phyloP scores from a whole-genome alignment of 1,284 basidiomycete species.

The Irpex lacteus region DNA sequence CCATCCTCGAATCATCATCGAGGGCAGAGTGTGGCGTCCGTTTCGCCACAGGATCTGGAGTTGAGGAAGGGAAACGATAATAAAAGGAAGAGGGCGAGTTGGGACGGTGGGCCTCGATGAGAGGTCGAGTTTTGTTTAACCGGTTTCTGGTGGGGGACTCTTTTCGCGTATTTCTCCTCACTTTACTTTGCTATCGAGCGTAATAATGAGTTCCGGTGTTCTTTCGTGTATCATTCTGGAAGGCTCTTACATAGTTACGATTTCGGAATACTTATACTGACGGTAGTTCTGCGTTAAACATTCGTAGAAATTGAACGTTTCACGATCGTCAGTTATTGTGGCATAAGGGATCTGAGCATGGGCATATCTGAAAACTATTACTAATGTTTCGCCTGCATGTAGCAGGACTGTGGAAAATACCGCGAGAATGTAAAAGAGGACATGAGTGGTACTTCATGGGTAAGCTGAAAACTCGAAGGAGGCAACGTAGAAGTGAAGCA shows the following conservation, averaged over 20 bases:
- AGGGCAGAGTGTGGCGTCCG: slow-evolving; percentile 40
- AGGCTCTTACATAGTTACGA: slow-evolving; percentile 1
- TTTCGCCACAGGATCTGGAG: slow-evolving; percentile 67
- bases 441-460: too few species aligned
- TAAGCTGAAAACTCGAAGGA: too few species aligned
- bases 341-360: too few species aligned
- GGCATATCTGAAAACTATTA: too few species aligned
- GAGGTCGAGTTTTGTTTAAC: neutral
- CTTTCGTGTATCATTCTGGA: neutral
- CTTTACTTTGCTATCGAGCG: neutral
- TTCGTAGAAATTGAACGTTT: too few species aligned
- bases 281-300: too few species aligned
- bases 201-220: neutral
- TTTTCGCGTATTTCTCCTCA: neutral
- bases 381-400: too few species aligned
- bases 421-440: too few species aligned
- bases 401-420: too few species aligned
- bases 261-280: too few species aligned
- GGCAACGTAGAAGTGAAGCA: too few species aligned
- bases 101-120: slow-evolving; percentile 56
- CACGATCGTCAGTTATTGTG: too few species aligned
- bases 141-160: neutral
- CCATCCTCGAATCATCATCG: slow-evolving; percentile 45
- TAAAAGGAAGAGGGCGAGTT: slow-evolving; percentile 73
- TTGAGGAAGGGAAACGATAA: slow-evolving; percentile 50